phyloP scores from a whole-genome alignment of 441 rosid species.

The Melianthus villosus region DNA sequence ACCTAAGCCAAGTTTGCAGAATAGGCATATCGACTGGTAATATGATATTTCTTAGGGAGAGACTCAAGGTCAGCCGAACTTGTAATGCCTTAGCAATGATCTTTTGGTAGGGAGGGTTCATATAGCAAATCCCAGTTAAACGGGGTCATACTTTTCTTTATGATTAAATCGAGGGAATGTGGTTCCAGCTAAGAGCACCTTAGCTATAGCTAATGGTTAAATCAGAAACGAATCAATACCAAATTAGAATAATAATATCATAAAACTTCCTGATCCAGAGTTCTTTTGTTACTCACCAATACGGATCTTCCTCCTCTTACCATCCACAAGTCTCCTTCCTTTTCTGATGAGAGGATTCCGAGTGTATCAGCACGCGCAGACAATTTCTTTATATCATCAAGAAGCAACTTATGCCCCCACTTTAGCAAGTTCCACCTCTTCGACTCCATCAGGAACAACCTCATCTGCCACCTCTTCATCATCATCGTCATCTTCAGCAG shows the following conservation, averaged over 20 bases:
- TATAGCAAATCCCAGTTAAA: too few species aligned
- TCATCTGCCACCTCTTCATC: conserved; percentile 95
- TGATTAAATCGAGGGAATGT: too few species aligned
- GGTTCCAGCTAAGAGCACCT: too few species aligned
- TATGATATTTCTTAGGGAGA: too few species aligned
- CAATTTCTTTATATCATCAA: conserved; percentile 67
- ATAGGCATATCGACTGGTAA: too few species aligned
- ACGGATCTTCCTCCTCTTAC: conserved; percentile 46
- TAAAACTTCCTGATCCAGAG: conserved; percentile 2
- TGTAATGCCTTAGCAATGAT: too few species aligned
- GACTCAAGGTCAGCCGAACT: too few species aligned
- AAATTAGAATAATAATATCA: conserved; percentile 3
- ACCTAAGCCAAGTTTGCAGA: too few species aligned
- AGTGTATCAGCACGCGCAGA: conserved; percentile 38
- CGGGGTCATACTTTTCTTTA: too few species aligned
- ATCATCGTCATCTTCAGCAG: conserved; percentile 91
- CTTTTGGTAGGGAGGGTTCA: too few species aligned
- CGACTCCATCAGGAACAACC: conserved; percentile 95
- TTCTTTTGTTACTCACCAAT: conserved; percentile 43
- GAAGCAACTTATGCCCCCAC: conserved; percentile 63
- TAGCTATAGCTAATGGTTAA: neutral
- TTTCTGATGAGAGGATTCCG: conserved; percentile 29
- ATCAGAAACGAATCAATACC: conserved; percentile 1
- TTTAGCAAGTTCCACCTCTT: conserved; percentile 95
- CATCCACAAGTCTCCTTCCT: conserved; percentile 67